Percentiles rank a stretch among this genome's conserved stretches.
Conservation (phyloP, 169 alveolate species). For the Plasmodium vinckei region DNA sequence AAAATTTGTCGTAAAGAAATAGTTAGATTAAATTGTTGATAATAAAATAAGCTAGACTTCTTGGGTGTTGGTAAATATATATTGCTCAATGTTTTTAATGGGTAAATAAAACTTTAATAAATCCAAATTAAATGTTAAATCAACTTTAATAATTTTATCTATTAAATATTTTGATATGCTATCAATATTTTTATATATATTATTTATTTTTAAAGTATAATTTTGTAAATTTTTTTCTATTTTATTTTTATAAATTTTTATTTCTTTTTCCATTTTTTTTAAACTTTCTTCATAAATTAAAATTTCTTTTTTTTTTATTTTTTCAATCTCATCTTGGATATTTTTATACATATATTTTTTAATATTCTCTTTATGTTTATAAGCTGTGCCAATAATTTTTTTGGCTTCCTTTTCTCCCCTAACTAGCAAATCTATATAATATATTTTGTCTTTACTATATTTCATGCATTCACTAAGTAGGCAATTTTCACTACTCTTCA, state of each 20-base stretch:
- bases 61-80: no score
- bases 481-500: background rate
- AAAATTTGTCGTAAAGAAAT: no score
- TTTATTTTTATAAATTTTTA: slow-evolving; percentile 12
- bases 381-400: slow-evolving; percentile 17
- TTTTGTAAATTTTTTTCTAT: slow-evolving; percentile 20
- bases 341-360: slow-evolving; percentile 18
- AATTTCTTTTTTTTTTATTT: slow-evolving; percentile 11
- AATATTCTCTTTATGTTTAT: slow-evolving; percentile 9
- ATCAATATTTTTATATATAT: slow-evolving; percentile 7
- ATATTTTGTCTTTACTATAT: background rate
- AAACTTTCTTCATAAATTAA: slow-evolving; percentile 5
- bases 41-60: no score
- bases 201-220: background rate
- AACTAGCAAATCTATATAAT: slow-evolving; percentile 8
- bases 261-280: slow-evolving; percentile 33
- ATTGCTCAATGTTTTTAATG: background rate
- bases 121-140: slow-evolving; percentile 11
- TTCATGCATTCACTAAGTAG: background rate
- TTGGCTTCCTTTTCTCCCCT: slow-evolving; percentile 43
- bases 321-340: slow-evolving; percentile 23
- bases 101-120: slow-evolving; percentile 18
- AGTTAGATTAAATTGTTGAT: no score
- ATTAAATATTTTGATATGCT: slow-evolving; percentile 7
- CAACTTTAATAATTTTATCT: slow-evolving; percentile 26